Evolutionary conservation across 2,329 filamentous ascomycete species (phyloP).

Genomic region (Pseudogymnoascus sp.): DNA sequence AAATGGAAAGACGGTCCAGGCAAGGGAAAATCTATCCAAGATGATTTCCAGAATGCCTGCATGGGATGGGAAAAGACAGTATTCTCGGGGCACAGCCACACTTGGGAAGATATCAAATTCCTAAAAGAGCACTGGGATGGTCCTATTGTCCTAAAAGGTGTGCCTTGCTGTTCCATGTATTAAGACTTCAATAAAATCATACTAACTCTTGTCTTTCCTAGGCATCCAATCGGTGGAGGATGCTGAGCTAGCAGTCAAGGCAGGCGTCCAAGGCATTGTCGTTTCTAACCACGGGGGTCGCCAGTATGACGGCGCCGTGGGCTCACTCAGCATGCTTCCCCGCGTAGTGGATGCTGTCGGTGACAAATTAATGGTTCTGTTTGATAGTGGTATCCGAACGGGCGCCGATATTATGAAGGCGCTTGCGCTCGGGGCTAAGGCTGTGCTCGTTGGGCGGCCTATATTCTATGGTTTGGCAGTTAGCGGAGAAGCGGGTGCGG

Average conservation of each 20-base stretch:
- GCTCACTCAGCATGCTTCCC: conserved; percentile 50
- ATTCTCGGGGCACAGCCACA: conserved; percentile 53
- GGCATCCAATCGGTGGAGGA: conserved; percentile 49
- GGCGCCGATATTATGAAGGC: conserved; percentile 39
- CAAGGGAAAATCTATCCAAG: conserved; percentile 41
- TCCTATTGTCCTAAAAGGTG: conserved; percentile 41
- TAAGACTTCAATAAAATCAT: conserved; percentile 41
- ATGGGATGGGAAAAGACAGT: conserved; percentile 55
- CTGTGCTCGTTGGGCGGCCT: conserved; percentile 51
- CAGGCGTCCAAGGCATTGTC: conserved; percentile 50
- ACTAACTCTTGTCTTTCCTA: conserved; percentile 48
- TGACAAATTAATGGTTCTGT: conserved; percentile 41
- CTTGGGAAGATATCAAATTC: conserved; percentile 57
- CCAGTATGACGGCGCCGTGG: conserved; percentile 52
- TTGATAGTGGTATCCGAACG: conserved; percentile 48
- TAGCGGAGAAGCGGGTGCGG: conserved; percentile 50
- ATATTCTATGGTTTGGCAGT: conserved; percentile 53
- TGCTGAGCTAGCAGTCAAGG: conserved; percentile 49
- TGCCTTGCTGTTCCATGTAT: background rate
- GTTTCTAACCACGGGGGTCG: conserved; percentile 50
- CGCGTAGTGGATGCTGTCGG: conserved; percentile 39
- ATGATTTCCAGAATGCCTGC: conserved; percentile 45
- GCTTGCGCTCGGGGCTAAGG: conserved; percentile 50
- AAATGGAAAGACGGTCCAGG: conserved; percentile 34
- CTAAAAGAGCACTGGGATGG: conserved; percentile 50